These are phyloP conservation scores for Lathyrus sativus DNA, from an alignment of 306 rosid genomes.

Conservation along the genomic window DNA sequence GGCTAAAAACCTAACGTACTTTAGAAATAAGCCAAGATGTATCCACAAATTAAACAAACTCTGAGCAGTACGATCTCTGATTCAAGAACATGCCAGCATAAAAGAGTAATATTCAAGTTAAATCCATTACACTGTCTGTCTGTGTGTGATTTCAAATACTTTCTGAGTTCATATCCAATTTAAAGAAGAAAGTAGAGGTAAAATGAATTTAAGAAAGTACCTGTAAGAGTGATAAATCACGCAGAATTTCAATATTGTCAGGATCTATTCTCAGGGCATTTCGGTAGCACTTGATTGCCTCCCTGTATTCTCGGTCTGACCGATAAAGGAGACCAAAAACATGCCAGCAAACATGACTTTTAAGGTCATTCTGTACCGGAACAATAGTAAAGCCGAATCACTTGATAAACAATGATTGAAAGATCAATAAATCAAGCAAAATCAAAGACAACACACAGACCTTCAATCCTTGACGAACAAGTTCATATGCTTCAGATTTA, in stretches of 20 bases:
- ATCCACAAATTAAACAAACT: constrained; percentile 2
- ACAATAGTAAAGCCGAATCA: constrained; percentile 36
- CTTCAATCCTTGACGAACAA: constrained; percentile 93
- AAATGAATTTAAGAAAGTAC: constrained; percentile 41
- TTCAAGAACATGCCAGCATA: constrained; percentile 5
- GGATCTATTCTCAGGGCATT: constrained; percentile 94
- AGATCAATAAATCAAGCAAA: constrained; percentile 12
- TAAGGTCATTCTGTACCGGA: constrained; percentile 84
- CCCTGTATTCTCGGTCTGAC: constrained; percentile 95
- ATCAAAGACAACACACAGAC: constrained; percentile 48
- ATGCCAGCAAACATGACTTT: constrained; percentile 99
- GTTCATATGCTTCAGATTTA: constrained; percentile 94
- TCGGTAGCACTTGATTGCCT: constrained; percentile 94
- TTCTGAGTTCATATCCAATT: constrained; percentile 18
- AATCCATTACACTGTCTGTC: not conserved
- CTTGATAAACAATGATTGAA: constrained; percentile 25
- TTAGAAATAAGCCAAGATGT: not conserved
- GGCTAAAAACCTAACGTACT: constrained; percentile 4
- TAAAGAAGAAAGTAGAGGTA: constrained; percentile 29
- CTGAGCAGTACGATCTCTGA: constrained; percentile 3
- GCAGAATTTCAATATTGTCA: constrained; percentile 89
- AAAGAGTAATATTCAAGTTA: constrained; percentile 3
- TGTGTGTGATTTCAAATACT: not conserved
- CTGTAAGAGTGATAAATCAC: constrained; percentile 89
- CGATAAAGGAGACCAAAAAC: constrained; percentile 96